These are phyloP conservation scores for Saccharomycopsis capsularis DNA, from an alignment of 805 yeast genomes.

Conservation along the genomic window DNA sequence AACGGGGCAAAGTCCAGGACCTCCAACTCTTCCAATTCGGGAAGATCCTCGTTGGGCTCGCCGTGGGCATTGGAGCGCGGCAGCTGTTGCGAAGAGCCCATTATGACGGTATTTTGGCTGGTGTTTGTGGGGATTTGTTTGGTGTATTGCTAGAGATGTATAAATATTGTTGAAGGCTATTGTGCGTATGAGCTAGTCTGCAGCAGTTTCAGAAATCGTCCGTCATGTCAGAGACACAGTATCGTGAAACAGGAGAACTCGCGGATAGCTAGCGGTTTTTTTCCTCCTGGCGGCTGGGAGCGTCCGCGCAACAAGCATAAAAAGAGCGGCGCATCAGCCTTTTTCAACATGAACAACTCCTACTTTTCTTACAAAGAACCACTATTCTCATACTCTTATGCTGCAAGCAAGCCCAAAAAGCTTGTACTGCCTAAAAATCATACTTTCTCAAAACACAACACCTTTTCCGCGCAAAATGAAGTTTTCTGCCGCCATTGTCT, in stretches of 20 bases:
- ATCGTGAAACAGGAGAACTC: not conserved
- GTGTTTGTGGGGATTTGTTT: not conserved
- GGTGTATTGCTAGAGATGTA: not conserved
- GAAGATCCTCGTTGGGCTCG: not conserved
- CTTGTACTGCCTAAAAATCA: no score
- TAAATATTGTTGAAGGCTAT: not conserved
- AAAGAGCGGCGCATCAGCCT: not conserved
- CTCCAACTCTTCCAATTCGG: not conserved
- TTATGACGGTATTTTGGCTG: not conserved
- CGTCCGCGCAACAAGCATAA: not conserved
- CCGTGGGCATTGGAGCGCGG: not conserved
- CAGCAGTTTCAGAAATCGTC: not conserved
- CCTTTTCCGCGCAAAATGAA: no score
- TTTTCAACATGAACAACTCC: not conserved
- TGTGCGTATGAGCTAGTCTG: no score
- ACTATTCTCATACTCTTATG: not conserved
- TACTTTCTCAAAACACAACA: not conserved
- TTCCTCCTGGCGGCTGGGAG: no score
- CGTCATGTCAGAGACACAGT: not conserved
- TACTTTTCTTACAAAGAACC: not conserved
- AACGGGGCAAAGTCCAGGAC: not conserved
- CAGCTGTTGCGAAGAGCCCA: not conserved
- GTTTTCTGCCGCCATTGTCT: not conserved
- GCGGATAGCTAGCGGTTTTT: not conserved
- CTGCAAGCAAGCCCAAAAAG: no score